Evolutionary conservation across 495 filamentous ascomycete species (phyloP).

Genomic region (Letharia lupina): DNA sequence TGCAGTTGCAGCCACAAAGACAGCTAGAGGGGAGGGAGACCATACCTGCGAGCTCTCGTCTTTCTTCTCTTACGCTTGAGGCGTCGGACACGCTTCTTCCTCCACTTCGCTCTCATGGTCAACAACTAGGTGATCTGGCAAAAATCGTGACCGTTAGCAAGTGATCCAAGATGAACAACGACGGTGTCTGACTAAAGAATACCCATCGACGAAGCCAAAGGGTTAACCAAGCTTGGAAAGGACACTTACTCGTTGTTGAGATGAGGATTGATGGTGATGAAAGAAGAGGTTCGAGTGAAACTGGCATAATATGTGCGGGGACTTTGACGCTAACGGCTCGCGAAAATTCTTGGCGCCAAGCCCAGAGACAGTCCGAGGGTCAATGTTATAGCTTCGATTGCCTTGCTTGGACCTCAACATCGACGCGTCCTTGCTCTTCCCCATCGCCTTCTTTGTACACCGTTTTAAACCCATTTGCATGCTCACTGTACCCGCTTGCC

Average conservation of each 20-base stretch:
- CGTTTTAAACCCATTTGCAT: background rate
- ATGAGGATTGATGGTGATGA: conserved; percentile 45
- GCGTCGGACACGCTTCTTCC: conserved; percentile 97
- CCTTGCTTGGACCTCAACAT: background rate
- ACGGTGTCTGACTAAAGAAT: background rate
- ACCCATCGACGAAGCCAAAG: background rate
- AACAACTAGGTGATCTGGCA: conserved; percentile 23
- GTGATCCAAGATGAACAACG: background rate
- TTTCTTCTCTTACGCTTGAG: conserved; percentile 99
- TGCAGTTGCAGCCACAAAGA: background rate
- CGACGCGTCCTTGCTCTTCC: background rate
- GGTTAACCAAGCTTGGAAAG: background rate
- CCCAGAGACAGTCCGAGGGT: too few species aligned
- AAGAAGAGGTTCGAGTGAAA: conserved; percentile 31
- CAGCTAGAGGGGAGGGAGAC: background rate
- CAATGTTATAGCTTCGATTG: background rate
- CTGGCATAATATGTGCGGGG: conserved; percentile 38
- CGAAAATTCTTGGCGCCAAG: conserved; percentile 7
- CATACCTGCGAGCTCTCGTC: conserved; percentile 88
- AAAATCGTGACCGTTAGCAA: background rate
- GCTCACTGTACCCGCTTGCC: background rate
- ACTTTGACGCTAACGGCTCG: conserved; percentile 12
- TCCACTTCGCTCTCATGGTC: conserved; percentile 99
- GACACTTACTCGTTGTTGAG: conserved; percentile 36
- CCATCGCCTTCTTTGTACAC: background rate